phyloP scores from a whole-genome alignment of 139 green algal genomes.

The Chlamydomonas incerta region DNA sequence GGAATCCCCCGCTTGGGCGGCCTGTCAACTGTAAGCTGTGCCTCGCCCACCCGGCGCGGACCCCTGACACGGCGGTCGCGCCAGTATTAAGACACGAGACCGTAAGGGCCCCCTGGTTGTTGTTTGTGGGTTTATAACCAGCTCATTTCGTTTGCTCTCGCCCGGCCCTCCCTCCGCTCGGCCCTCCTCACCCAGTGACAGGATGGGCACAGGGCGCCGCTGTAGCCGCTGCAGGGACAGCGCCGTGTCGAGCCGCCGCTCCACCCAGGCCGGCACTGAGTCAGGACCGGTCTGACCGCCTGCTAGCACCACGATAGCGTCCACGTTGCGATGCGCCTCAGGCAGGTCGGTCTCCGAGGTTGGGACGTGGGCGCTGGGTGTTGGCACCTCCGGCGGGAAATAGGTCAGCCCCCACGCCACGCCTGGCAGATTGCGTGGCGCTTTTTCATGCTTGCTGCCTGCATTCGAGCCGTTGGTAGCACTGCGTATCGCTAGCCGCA shows the following conservation, averaged over 20 bases:
- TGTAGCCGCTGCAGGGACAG: slow-evolving; percentile 24
- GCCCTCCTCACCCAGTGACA: background rate
- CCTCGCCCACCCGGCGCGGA: too few relatives aligned
- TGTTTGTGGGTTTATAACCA: too few relatives aligned
- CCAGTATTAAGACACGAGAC: too few relatives aligned
- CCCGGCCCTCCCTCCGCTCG: too few relatives aligned
- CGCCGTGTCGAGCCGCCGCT: slow-evolving; percentile 24
- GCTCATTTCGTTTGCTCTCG: background rate
- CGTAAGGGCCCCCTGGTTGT: too few relatives aligned
- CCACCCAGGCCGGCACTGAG: slow-evolving; percentile 2
- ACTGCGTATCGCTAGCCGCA: too few relatives aligned
- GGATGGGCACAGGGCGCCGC: background rate
- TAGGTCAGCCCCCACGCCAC: slow-evolving; percentile 1
- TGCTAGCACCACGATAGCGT: slow-evolving; percentile 36
- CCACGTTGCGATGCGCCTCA: background rate
- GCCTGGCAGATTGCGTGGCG: background rate
- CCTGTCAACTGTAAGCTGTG: too few relatives aligned
- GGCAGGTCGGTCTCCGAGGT: background rate
- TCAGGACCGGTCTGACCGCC: slow-evolving; percentile 20
- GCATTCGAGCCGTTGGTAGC: too few relatives aligned
- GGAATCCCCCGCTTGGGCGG: too few relatives aligned
- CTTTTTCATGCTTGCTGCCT: too few relatives aligned
- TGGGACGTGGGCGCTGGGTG: background rate
- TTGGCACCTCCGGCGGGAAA: background rate
- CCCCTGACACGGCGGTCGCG: too few relatives aligned